Base-by-base conservation (phyloP, 2,329 filamentous ascomycete genomes). In the Ceratocystis ficicola region DNA sequence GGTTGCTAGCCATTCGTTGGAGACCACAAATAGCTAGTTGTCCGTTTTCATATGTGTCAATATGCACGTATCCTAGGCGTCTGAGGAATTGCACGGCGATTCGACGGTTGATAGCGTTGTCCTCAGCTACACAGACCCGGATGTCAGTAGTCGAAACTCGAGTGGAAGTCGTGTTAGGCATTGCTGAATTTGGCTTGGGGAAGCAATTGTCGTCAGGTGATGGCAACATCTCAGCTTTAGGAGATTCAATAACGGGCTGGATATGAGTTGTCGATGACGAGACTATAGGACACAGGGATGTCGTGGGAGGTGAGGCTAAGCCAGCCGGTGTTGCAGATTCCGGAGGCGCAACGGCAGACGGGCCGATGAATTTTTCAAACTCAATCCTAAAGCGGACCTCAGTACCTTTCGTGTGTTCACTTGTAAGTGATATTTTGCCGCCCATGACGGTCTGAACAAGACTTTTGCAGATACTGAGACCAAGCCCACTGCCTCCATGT, bases 71-170 rank as follows among this genome's bases (percentile, higher is more conserved):
- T 1, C 92, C 91, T 8, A 97, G 81, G 66, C 90, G 88, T 70
- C 87, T 85, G 66, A 95, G 88, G 70, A 95, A 96, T 70, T 91
- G 90, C 62, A 96, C 90, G 0, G 92, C 92, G 70, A 96, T 96
- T 74, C 89, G 90, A 72, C 95, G 89, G 71, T 96, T 96, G 77
- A 96, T 95, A 2, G 87, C 84, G 70, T 96, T 96, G 76, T 97
- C 93, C 72, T 97, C 93, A 0, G 93, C 93, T 67, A 97, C 93
- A 74, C 91, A 96, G 36, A 97, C 86, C 41, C 90, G 86, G 36
- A 97, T 79, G 66, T 95, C 81, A 57, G 91, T 84, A 66, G 89
- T 86, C 7, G 88, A 85, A 5, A 96, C 82, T 66, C 81, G 80
- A 20, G 86, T 86, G 3, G 96, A 80, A 72, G 91, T 86, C 25